phyloP scores from a whole-genome alignment of 2,329 filamentous ascomycete species.

The Colletotrichum eremochloae region DNA sequence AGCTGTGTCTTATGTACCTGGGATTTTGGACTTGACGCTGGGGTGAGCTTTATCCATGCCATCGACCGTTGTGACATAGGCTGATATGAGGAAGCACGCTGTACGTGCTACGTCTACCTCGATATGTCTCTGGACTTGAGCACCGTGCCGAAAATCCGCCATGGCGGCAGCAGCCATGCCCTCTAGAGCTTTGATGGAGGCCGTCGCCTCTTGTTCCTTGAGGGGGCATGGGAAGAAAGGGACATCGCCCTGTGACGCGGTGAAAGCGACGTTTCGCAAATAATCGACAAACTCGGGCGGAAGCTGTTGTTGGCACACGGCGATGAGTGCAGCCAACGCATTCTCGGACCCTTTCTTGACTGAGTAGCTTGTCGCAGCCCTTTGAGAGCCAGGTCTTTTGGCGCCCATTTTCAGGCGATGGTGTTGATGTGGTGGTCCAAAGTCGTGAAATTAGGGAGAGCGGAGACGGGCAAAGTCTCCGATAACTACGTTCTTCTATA shows the following conservation, averaged over 20 bases:
- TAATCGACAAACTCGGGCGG: conserved; percentile 49
- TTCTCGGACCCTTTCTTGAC: conserved; percentile 50
- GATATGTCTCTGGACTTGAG: conserved; percentile 54
- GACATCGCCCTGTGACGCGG: conserved; percentile 48
- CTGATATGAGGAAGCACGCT: conserved; percentile 69
- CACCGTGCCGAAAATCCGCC: conserved; percentile 66
- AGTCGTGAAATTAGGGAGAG: conserved; percentile 3
- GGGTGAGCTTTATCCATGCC: conserved; percentile 63
- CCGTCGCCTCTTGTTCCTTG: conserved; percentile 56
- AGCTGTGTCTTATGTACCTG: conserved; percentile 22
- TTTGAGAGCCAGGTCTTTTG: conserved; percentile 30
- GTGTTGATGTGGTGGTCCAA: not conserved
- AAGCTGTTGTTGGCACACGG: conserved; percentile 48
- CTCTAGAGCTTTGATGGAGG: conserved; percentile 70
- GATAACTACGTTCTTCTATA: conserved; percentile 34
- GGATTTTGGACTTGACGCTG: conserved; percentile 54
- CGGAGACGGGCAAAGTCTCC: conserved; percentile 21
- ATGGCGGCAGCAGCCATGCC: conserved; percentile 71
- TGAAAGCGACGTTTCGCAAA: conserved; percentile 49
- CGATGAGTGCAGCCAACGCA: conserved; percentile 48
- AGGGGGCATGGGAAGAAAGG: conserved; percentile 57
- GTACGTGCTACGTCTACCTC: conserved; percentile 66
- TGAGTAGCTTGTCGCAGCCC: conserved; percentile 46
- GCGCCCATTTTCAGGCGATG: conserved; percentile 31
- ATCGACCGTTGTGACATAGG: conserved; percentile 68